phyloP scores from a whole-genome alignment of 352 stramenopile species.

The Globisporangium radiosum region DNA sequence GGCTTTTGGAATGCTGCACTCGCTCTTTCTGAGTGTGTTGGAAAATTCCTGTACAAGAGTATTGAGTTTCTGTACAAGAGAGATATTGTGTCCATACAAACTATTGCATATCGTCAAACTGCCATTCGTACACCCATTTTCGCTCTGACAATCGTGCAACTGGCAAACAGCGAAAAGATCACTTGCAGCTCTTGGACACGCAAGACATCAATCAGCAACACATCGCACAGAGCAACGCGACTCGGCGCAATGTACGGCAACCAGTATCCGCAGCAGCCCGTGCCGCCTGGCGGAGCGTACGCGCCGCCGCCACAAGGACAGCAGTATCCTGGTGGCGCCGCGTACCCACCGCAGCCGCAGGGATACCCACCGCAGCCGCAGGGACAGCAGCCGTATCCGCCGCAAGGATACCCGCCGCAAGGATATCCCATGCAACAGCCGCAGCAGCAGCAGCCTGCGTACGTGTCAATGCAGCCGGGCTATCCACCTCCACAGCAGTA shows the following conservation, averaged over 20 bases:
- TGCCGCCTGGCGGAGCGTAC: constrained; percentile 11
- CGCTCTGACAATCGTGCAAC: too few species aligned
- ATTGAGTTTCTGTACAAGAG: too few species aligned
- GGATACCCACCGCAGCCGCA: constrained; percentile 16
- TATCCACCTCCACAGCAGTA: constrained; percentile 31
- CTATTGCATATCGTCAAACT: too few species aligned
- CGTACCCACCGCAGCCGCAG: constrained; percentile 1
- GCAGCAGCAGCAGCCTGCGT: constrained; percentile 9
- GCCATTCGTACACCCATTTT: too few species aligned
- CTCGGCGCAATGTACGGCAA: constrained; percentile 17
- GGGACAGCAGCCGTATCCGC: constrained; percentile 19
- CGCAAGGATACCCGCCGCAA: constrained; percentile 12
- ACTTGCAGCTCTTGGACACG: too few species aligned
- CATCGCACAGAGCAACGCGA: neutral
- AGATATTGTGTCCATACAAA: too few species aligned
- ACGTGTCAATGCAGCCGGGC: constrained; percentile 20
- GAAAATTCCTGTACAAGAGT: neutral
- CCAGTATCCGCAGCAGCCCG: constrained; percentile 17
- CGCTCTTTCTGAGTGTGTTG: neutral
- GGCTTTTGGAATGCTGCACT: neutral
- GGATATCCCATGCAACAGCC: constrained; percentile 8
- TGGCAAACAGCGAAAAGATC: too few species aligned
- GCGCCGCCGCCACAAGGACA: neutral
- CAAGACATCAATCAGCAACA: neutral
- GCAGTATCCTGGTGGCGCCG: neutral